A percentile compares a stretch with the other conserved stretches of the same genome.
Conservation (phyloP, 176 grass and related monocot species). For the Pontederia paniculata region DNA sequence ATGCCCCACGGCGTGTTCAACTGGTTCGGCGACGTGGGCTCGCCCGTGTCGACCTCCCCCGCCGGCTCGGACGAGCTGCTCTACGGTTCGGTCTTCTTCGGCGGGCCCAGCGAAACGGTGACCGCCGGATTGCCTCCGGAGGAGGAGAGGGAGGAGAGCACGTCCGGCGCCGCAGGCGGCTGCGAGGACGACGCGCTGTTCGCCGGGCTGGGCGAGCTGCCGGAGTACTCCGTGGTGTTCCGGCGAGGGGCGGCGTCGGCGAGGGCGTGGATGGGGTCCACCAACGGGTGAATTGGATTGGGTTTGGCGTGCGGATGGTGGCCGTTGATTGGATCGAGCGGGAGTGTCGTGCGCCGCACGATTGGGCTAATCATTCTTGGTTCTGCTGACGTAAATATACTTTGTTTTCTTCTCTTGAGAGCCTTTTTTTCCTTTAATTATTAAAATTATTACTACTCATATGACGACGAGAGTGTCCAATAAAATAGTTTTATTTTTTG, state of each 20-base stretch:
- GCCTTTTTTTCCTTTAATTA: too few species aligned
- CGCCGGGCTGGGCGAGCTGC: conserved; percentile 82
- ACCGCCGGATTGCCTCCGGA: conserved; percentile 24
- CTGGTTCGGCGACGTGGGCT: conserved; percentile 10
- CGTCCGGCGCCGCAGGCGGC: conserved; percentile 5
- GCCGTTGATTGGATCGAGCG: not conserved
- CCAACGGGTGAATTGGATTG: too few species aligned
- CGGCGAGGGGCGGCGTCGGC: conserved; percentile 28
- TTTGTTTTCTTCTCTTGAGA: too few species aligned
- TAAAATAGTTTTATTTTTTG: too few species aligned
- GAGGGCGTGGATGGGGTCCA: conserved; percentile 8
- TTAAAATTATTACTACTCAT: too few species aligned
- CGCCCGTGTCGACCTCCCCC: conserved; percentile 2
- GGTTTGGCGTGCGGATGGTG: too few species aligned
- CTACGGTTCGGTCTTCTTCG: conserved; percentile 22
- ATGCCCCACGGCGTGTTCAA: not conserved
- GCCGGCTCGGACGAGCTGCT: conserved; percentile 8
- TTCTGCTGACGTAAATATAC: not conserved
- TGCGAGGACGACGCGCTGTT: conserved; percentile 74
- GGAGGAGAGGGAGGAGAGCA: conserved; percentile 43
- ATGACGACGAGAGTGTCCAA: too few species aligned
- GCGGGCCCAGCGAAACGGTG: conserved; percentile 15
- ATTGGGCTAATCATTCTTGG: not conserved
- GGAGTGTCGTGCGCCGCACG: not conserved
- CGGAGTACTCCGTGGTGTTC: conserved; percentile 81